Percentiles rank a stretch among this genome's conserved stretches.
Conservation (phyloP, 2,329 filamentous ascomycete species). For the Arthrobotrys iridis region DNA sequence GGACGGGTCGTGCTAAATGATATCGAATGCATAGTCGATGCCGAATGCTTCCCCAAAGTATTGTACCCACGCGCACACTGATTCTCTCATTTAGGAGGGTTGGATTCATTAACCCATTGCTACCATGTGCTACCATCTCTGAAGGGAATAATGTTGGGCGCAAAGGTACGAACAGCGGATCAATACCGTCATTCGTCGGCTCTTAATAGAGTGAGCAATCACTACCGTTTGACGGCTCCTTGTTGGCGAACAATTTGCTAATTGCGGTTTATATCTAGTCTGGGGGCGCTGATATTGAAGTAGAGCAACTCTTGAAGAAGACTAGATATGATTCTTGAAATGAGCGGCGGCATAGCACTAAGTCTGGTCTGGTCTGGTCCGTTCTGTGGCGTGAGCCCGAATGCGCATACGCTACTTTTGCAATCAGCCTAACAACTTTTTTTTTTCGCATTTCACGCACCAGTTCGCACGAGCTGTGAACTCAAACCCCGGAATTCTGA, state of each 20-base stretch:
- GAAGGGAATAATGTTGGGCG: background rate
- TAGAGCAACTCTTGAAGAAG: slow-evolving; percentile 24
- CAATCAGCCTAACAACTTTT: slow-evolving; percentile 1
- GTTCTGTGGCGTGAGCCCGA: slow-evolving; percentile 28
- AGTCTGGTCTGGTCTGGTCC: background rate
- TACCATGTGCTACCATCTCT: background rate
- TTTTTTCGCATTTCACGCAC: slow-evolving; percentile 35
- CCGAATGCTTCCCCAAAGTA: slow-evolving; percentile 3
- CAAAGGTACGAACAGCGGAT: slow-evolving; percentile 12
- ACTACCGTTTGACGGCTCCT: background rate
- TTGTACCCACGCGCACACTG: background rate
- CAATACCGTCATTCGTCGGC: background rate
- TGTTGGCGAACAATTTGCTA: slow-evolving; percentile 5
- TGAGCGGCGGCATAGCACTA: background rate
- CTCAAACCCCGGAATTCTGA: background rate
- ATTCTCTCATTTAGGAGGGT: background rate
- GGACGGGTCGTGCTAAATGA: slow-evolving; percentile 22
- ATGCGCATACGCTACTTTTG: slow-evolving; percentile 15
- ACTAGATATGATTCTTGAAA: slow-evolving; percentile 17
- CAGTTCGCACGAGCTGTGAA: slow-evolving; percentile 25
- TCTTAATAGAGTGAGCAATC: background rate
- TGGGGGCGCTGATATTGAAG: too few species aligned
- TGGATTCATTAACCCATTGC: background rate
- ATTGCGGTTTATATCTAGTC: too few species aligned
- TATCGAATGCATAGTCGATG: background rate